Base-by-base conservation (phyloP, 306 rosid species). In the Fagus sylvatica region DNA sequence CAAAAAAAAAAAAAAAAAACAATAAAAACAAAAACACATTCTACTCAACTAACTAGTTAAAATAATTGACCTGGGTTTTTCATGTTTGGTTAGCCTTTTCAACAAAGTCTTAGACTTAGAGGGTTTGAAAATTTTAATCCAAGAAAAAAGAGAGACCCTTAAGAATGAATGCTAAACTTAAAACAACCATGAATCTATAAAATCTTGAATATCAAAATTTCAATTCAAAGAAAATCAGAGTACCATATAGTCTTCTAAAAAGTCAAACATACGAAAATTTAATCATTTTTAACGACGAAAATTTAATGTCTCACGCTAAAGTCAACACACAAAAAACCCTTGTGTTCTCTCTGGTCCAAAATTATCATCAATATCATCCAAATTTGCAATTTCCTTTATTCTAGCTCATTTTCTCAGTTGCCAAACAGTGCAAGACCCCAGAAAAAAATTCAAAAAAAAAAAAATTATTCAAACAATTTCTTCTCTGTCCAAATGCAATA, bases 361-460 rank as follows among this genome's bases (percentile, higher is more conserved):
- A 42, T 37, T 60, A 7, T 41, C 40, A 36, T 69, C 9, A 39
- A 56, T 22, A 57, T 13, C 64, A 54, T 39, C 57, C 39, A 39
- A 22, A 37, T 6, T 33, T 55, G 13, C 37, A 32, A 64, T 16
- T 60, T 33, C n/a, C 39, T 65, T 7, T 8, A 65, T 10, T 19
- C n/a, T 33, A 30, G 53, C 55, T 28, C 57, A 66, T 66, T 39
- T 79, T 64, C 74, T 13, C 40, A 53, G 68, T 33, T 36, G 16
- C 60, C 65, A 33, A 74, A 57, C 70, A 13, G 13, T 43, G 32
- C 51, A 66, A 19, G 17, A 55, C 61, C 62, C 48, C 1, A 49
- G 28, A 22, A 66, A 54, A 11, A 41, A 19, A 3, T 11, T 9
- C 7, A 2, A 3, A 11, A n/a, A 17, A 6, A 57, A 1, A 55